Evolutionary conservation across 2,329 filamentous ascomycete species (phyloP).

Genomic region (Botrytis squamosa): DNA sequence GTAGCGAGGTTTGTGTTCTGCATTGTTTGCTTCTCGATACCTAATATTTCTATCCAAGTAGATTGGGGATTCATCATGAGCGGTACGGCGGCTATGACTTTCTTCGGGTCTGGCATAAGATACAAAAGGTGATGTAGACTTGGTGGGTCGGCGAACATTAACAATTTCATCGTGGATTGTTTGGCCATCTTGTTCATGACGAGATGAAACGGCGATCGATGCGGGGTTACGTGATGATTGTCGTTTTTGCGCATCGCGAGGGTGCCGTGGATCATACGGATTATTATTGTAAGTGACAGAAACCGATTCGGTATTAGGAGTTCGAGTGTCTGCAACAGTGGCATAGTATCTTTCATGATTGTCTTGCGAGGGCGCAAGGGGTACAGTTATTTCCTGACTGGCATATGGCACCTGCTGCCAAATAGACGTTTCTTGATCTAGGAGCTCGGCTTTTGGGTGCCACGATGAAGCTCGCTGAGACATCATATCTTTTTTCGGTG

Average conservation of each 20-base stretch:
- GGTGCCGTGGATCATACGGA: conserved; percentile 34
- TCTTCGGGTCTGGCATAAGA: conserved; percentile 21
- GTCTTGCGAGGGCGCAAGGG: conserved; percentile 36
- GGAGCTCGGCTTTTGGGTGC: conserved; percentile 13
- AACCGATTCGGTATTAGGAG: conserved; percentile 22
- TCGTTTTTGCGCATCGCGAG: conserved; percentile 27
- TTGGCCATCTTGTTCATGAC: background rate
- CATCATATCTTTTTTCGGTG: conserved; percentile 3
- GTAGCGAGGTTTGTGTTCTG: conserved; percentile 29
- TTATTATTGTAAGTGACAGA: conserved; percentile 28
- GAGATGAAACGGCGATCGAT: background rate
- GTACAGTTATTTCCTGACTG: conserved; percentile 22
- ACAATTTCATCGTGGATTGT: background rate
- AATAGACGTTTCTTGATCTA: background rate
- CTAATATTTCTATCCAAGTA: conserved; percentile 25
- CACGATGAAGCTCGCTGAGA: background rate
- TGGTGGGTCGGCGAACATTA: background rate
- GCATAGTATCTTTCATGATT: conserved; percentile 38
- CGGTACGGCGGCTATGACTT: conserved; percentile 26
- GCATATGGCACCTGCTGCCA: conserved; percentile 16
- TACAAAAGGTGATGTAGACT: background rate
- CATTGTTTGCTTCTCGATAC: conserved; percentile 28
- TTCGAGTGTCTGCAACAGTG: conserved; percentile 20
- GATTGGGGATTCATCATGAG: conserved; percentile 28
- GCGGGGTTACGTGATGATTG: conserved; percentile 1